Evolutionary conservation across 805 yeast genomes (phyloP).

Genomic region (Henningerozyma blattae): DNA sequence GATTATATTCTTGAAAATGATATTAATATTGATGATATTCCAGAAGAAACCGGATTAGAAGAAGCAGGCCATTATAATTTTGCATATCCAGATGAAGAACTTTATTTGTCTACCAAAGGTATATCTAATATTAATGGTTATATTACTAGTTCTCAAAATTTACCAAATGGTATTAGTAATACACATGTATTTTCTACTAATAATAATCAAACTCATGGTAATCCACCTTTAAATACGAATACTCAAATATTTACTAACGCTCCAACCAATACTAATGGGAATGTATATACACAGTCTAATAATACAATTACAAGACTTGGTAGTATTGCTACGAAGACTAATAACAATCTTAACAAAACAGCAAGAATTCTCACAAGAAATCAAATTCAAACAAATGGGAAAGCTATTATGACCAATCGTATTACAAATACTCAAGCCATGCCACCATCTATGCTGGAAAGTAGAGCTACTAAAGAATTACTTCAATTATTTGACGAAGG

Average conservation of each 20-base stretch:
- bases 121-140: background rate
- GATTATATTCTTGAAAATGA: conserved; percentile 68
- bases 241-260: background rate
- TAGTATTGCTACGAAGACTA: conserved; percentile 21
- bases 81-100: conserved; percentile 25
- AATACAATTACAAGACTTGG: conserved; percentile 12
- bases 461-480: conserved; percentile 56
- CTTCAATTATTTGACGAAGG: conserved; percentile 55
- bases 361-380: background rate
- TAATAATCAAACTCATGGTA: background rate
- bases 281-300: conserved; percentile 4
- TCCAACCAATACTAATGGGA: background rate
- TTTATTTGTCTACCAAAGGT: conserved; percentile 8
- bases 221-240: no score
- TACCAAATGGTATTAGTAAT: no score
- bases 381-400: background rate
- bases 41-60: conserved; percentile 16
- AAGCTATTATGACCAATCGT: background rate
- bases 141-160: background rate
- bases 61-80: conserved; percentile 20
- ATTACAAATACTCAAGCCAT: background rate
- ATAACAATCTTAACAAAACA: conserved; percentile 3
- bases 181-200: background rate
- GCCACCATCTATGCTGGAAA: conserved; percentile 5
- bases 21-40: conserved; percentile 32